Percentiles rank a stretch among this genome's conserved stretches.
Evolutionary conservation across 2,329 filamentous ascomycete species (phyloP).

Genomic region (Neoscytalidium dimidiatum): DNA sequence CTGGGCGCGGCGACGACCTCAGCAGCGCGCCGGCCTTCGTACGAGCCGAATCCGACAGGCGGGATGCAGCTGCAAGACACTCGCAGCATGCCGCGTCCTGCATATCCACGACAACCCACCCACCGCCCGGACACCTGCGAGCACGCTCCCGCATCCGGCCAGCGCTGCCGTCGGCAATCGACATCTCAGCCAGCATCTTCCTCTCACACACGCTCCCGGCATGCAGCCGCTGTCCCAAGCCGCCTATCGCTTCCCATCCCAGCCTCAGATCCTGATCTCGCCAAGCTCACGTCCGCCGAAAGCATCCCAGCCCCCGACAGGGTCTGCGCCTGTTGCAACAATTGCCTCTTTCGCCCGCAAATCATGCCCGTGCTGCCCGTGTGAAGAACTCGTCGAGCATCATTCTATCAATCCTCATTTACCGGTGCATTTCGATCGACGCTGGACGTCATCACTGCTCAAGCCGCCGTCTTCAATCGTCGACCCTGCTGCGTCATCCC

Average conservation of each 20-base stretch:
- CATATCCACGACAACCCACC: not conserved
- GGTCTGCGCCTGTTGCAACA: not conserved
- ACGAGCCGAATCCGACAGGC: not conserved
- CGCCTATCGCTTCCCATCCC: not conserved
- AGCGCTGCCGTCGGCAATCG: no score
- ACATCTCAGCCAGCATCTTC: not conserved
- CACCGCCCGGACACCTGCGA: no score
- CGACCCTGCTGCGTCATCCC: constrained; percentile 10
- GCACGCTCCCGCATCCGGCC: not conserved
- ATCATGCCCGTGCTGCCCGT: not conserved
- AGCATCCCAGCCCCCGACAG: not conserved
- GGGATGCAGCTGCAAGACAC: not conserved
- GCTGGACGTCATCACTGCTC: not conserved
- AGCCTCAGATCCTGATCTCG: constrained; percentile 4
- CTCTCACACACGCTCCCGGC: not conserved
- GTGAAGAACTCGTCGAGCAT: not conserved
- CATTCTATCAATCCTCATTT: not conserved
- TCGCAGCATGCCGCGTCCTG: not conserved
- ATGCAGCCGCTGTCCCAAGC: not conserved
- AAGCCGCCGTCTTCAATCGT: not conserved
- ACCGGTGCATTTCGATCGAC: not conserved
- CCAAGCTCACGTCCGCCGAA: not conserved
- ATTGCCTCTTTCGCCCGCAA: not conserved
- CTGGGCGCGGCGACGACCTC: no score
- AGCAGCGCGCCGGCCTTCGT: not conserved